A percentile compares a stretch with the other conserved stretches of the same genome.
These are phyloP conservation scores for Saprolegnia diclina DNA, from an alignment of 352 stramenopile genomes.

Conservation along the genomic window DNA sequence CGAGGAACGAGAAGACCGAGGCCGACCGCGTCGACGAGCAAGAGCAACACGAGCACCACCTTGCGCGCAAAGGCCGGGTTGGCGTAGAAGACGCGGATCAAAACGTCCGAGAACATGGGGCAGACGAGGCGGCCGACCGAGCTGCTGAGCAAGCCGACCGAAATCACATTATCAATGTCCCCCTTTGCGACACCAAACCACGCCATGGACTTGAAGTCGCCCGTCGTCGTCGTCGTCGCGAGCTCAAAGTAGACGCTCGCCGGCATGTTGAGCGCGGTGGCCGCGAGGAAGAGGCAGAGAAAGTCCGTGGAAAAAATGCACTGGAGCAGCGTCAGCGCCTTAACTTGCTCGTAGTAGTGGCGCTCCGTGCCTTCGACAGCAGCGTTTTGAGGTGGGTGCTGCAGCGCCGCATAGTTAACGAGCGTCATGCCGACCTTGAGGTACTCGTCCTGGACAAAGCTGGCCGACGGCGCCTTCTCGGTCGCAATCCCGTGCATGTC, in stretches of 20 bases:
- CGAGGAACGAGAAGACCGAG: neutral
- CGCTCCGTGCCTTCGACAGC: slow-evolving; percentile 15
- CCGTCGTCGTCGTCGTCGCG: neutral
- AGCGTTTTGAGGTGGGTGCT: neutral
- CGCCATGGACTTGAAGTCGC: neutral
- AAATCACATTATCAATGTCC: neutral
- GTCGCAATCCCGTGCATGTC: neutral
- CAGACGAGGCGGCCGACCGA: neutral
- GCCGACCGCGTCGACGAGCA: neutral
- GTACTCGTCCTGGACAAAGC: slow-evolving; percentile 18
- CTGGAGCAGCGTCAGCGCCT: slow-evolving; percentile 17
- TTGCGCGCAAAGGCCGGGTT: slow-evolving; percentile 26
- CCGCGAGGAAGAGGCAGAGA: slow-evolving; percentile 6
- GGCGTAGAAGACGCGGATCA: slow-evolving; percentile 19
- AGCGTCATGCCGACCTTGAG: slow-evolving; percentile 24
- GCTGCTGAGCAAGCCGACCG: neutral
- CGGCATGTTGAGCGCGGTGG: neutral
- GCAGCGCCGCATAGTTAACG: slow-evolving; percentile 10
- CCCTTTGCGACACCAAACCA: neutral
- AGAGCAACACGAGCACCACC: neutral
- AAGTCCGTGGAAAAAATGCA: slow-evolving; percentile 29
- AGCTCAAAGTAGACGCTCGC: neutral
- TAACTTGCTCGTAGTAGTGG: slow-evolving; percentile 20
- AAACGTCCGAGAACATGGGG: slow-evolving; percentile 6
- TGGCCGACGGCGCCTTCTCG: neutral